A percentile compares a stretch with the other conserved stretches of the same genome.
Evolutionary conservation across 2,329 filamentous ascomycete genomes (phyloP).

Genomic region (Xylogone sp.): DNA sequence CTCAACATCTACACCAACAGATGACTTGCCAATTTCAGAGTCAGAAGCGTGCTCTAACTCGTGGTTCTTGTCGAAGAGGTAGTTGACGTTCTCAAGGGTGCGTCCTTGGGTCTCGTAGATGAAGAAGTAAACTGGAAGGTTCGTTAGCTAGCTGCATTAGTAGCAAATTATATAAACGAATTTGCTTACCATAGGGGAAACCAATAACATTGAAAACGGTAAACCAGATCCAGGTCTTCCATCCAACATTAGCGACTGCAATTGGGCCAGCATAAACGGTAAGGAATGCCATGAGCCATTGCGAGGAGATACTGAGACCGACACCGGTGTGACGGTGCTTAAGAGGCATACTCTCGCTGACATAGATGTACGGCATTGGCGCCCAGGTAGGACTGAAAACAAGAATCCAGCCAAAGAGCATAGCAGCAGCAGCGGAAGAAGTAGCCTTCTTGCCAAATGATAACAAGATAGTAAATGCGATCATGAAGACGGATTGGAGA

Average conservation of each 20-base stretch:
- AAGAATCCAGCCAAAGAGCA: constrained; percentile 29
- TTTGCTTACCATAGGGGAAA: constrained; percentile 11
- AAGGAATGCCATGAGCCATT: constrained; percentile 32
- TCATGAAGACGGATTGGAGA: constrained; percentile 24
- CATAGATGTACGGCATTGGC: constrained; percentile 28
- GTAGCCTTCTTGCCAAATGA: not conserved
- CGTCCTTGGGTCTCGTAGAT: constrained; percentile 23
- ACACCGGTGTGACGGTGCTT: constrained; percentile 31
- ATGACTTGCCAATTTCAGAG: not conserved
- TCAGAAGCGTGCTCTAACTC: not conserved
- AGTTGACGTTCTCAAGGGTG: constrained; percentile 22
- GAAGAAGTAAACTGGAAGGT: constrained; percentile 22
- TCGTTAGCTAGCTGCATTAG: no score
- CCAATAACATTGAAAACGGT: constrained; percentile 28
- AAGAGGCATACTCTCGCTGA: constrained; percentile 29
- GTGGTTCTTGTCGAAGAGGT: not conserved
- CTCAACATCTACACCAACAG: not conserved
- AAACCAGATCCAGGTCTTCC: constrained; percentile 33
- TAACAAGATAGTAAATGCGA: constrained; percentile 22
- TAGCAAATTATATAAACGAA: no score
- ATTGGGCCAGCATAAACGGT: constrained; percentile 33
- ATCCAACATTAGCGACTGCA: constrained; percentile 27
- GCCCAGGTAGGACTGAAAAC: constrained; percentile 30
- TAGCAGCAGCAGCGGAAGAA: constrained; percentile 22
- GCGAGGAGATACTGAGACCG: constrained; percentile 25